Base-by-base conservation (phyloP, 1,284 basidiomycete genomes). In the Ceratobasidium sp. region DNA sequence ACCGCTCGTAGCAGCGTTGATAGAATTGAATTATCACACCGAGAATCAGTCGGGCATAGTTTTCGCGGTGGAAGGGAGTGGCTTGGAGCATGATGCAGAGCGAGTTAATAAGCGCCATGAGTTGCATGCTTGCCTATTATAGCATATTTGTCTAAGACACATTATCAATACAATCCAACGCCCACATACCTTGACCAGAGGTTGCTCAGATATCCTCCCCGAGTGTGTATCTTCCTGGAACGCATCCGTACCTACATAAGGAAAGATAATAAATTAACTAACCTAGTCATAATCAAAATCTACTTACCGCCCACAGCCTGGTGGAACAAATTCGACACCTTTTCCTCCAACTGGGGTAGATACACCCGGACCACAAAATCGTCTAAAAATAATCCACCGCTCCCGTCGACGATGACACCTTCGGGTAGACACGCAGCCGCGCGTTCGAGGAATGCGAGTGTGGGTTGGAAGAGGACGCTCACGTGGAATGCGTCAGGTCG, bases 11-110 rank as follows among this genome's bases (percentile, higher is more conserved):
- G 75, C 95, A 97, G 43, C 91, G 87, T 77, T 97, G 94, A 76
- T 98, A 98, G 78, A 96, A 98, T 77, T 98, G 95, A 40, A 97
- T 93, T 57, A 98, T 91, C 47, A 98, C 91, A n/a, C 92, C 90
- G 27, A 99, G 85, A 71, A 99, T 94, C 42, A 99, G 82, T n/a
- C 94, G 87, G 32, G 93, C 90, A 78, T 98, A 96, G 77, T 89
- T 94, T 77, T 98, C 96, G 70, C 90, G 86, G 75, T 98, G 96
- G 81, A 99, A 98, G 0, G 96, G 95, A n/a, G 94, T 95, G 15
- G 89, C 90, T 68, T 89, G 86, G 8, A 98, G 85, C 94, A 98
- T 98, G 7, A 87, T 85, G 75, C 95, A 98, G 1, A 99, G 82
- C 1, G 92, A 95, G 76, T 97, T 96, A 75, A 97, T 91, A 49